phyloP scores from a whole-genome alignment of 345 rosid genomes.

The Populus euphratica region DNA sequence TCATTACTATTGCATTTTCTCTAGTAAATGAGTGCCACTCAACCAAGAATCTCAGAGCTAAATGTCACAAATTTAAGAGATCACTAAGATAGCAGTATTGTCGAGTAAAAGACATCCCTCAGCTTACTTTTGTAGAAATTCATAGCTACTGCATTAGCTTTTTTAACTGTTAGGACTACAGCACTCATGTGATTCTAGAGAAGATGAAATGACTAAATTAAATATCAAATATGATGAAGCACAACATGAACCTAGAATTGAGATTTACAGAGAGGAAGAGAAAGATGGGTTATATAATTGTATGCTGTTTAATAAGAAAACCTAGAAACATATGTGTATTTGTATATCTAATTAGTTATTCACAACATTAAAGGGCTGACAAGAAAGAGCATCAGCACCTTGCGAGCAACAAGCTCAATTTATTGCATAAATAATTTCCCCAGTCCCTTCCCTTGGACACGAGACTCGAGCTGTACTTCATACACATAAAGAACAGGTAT shows the following conservation, averaged over 20 bases:
- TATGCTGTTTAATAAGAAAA: neutral
- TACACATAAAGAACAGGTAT: constrained; percentile 80
- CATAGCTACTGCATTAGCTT: constrained; percentile 68
- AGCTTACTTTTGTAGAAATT: constrained; percentile 72
- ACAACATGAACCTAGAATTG: neutral
- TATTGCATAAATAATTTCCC: constrained; percentile 85
- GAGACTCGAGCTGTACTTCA: constrained; percentile 73
- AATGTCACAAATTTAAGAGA: neutral
- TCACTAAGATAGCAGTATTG: neutral
- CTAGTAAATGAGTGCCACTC: neutral
- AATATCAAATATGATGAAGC: neutral
- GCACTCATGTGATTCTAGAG: constrained; percentile 68
- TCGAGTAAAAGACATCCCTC: constrained; percentile 44
- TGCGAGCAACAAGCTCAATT: constrained; percentile 72
- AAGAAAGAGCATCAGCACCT: constrained; percentile 38
- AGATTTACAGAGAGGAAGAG: neutral
- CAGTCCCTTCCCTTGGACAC: constrained; percentile 68
- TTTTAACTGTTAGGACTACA: constrained; percentile 77
- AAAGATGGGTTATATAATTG: neutral
- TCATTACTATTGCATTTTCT: neutral
- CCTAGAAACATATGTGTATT: neutral
- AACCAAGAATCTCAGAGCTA: neutral
- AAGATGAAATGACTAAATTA: constrained; percentile 15
- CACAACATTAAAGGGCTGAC: neutral
- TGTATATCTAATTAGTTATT: neutral